These are phyloP conservation scores for Pseudozyma sp. DNA, from an alignment of 1,284 basidiomycete genomes.

Conservation along the genomic window DNA sequence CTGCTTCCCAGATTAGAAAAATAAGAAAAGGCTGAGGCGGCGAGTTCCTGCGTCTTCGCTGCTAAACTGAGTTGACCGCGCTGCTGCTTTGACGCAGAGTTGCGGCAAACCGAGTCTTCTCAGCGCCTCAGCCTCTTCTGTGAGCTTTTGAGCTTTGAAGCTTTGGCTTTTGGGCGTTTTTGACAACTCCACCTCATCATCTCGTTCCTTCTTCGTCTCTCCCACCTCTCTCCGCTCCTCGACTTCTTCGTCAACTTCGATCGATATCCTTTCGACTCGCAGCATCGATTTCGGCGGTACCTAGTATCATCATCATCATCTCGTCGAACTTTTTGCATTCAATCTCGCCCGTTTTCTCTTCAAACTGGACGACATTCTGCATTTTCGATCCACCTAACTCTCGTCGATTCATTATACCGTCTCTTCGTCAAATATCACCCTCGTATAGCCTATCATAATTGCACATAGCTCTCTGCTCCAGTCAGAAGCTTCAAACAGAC, in stretches of 20 bases:
- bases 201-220: constrained; percentile 2
- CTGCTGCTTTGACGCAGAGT: too few relatives aligned
- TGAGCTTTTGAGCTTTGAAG: background rate
- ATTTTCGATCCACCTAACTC: background rate
- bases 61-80: too few relatives aligned
- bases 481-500: background rate
- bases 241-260: background rate
- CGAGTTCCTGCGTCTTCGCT: too few relatives aligned
- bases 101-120: too few relatives aligned
- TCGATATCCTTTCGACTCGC: background rate
- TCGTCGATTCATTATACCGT: background rate
- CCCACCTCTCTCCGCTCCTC: constrained; percentile 3
- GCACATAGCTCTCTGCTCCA: background rate
- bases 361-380: background rate
- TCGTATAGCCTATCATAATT: background rate
- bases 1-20: background rate
- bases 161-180: constrained; percentile 1
- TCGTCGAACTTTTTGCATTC: background rate
- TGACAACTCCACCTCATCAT: constrained; percentile 18
- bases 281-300: background rate
- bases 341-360: background rate
- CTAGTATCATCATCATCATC: background rate
- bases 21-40: background rate
- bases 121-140: too few relatives aligned
- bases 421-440: background rate